Conservation (phyloP, 176 grass and related monocot species). For the Carex parvula region DNA sequence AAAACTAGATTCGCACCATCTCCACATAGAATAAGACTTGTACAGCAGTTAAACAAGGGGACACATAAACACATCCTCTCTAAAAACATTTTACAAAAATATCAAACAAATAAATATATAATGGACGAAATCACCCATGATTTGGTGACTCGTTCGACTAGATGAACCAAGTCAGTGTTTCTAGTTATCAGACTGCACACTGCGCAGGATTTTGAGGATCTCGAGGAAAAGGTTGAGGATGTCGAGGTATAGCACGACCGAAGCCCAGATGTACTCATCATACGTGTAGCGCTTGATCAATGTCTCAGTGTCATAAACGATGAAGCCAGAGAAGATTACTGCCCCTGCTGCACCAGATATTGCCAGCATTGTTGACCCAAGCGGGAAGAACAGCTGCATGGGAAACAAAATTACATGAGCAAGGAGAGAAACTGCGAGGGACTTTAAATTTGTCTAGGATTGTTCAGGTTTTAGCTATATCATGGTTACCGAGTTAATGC, state of each 20-base stretch:
- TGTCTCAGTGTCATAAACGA: slow-evolving; percentile 88
- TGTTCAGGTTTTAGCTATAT: neutral
- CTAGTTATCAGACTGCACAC: slow-evolving; percentile 72
- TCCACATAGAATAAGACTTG: neutral
- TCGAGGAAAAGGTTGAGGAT: slow-evolving; percentile 91
- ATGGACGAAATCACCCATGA: slow-evolving; percentile 1
- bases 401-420: neutral
- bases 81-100: slow-evolving; percentile 17
- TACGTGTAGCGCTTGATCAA: slow-evolving; percentile 88
- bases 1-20: neutral
- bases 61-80: neutral
- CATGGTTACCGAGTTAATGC: neutral
- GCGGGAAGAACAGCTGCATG: slow-evolving; percentile 85
- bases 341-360: slow-evolving; percentile 73
- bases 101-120: neutral
- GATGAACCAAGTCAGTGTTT: neutral
- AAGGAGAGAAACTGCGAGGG: neutral
- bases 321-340: slow-evolving; percentile 83
- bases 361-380: slow-evolving; percentile 65
- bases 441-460: neutral
- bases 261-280: slow-evolving; percentile 99
- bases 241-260: slow-evolving; percentile 92
- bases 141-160: neutral
- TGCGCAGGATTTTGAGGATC: slow-evolving; percentile 82
- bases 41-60: neutral